Base-by-base conservation (phyloP, 495 filamentous ascomycete genomes). In the Aspergillus indologenus region DNA sequence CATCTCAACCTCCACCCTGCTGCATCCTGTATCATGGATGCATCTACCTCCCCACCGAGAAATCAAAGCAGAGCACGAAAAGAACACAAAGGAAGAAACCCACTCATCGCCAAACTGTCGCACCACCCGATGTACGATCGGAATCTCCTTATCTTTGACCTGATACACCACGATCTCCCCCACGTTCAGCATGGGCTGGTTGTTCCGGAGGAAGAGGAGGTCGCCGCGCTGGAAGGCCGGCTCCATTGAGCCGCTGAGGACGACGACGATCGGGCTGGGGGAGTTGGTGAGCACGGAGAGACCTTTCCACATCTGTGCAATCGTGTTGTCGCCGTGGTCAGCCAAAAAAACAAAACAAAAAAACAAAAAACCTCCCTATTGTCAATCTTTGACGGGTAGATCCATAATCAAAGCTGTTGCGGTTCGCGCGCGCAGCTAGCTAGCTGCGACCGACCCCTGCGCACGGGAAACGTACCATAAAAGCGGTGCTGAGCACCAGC, bases 101-200 rank as follows among this genome's bases (percentile, higher is more conserved):
- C 75, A 79, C 65, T 69, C 84, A 82, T 74, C 72, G 1, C 74
- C 72, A 71, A 87, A 92, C 50, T 83, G 85, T 67, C 88, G 79
- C 29, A 96, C 87, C 17, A 96, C 81, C 31, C 92, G 79, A 76
- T 96, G 92, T 65, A 96, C 92, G 73, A 96, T 96, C 26, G 92
- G 92, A 64, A 96, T 96, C 64, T 95, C 90, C 73, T 96, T 96
- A 24, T 61, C 67, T 48, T 63, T 62, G 21, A 75, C 72, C 51
- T 97, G 96, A 74, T 98, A 98, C 23, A 98, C 93, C 52, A 98
- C 92, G 22, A 96, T 78, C 74, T 96, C 92, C 54, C 91, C 92
- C 21, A 96, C 80, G 67, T 88, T 76, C 59, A 60, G 79, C 22
- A 73, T 65, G 22, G 87, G 69, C 62, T 91, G 89, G 40, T 94